Conservation (phyloP, 441 rosid genomes). For the Mallotus repandus region DNA sequence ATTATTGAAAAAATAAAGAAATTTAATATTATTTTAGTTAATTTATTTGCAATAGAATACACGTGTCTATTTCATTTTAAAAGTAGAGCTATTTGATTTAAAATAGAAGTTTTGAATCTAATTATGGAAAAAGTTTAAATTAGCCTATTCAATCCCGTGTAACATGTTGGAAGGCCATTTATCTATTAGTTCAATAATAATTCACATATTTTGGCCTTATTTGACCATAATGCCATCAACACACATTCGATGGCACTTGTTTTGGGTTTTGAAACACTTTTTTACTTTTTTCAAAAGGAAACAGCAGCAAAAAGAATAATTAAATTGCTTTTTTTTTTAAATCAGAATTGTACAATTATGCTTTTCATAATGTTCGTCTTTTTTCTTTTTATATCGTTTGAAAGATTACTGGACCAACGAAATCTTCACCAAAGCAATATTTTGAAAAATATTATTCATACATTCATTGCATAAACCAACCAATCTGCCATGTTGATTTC, state of each 20-base stretch:
- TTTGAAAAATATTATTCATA: neutral
- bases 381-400: neutral
- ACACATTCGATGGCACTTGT: neutral
- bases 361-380: neutral
- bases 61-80: too few species aligned
- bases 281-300: neutral
- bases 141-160: too few species aligned
- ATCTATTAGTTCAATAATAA: too few species aligned
- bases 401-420: slow-evolving; percentile 4
- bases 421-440: neutral
- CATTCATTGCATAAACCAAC: neutral
- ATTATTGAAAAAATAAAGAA: too few species aligned
- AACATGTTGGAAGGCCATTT: too few species aligned
- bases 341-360: slow-evolving; percentile 9
- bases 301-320: neutral
- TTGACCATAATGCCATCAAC: neutral
- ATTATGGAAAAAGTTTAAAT: too few species aligned
- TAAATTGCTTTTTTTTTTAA: neutral
- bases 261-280: neutral
- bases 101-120: too few species aligned
- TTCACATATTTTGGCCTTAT: too few species aligned
- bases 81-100: too few species aligned
- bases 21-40: too few species aligned
- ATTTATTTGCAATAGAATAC: too few species aligned
- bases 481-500: too few species aligned